Percentiles rank a stretch among this genome's conserved stretches.
Evolutionary conservation across 1,284 basidiomycete species (phyloP).

Genomic region (Lentinula novae-zelandiae): DNA sequence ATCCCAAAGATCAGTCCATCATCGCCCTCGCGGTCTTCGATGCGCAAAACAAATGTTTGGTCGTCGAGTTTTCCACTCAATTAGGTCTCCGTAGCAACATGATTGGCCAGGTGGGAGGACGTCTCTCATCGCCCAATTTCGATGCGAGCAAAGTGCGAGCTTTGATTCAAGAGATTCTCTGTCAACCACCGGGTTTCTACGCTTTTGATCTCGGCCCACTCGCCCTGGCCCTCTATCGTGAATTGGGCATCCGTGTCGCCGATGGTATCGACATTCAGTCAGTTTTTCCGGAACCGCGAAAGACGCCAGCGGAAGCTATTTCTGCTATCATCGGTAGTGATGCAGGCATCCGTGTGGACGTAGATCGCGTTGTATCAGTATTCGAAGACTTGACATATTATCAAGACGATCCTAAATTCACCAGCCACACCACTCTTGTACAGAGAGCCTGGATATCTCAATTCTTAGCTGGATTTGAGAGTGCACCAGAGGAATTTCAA

Average conservation of each 20-base stretch:
- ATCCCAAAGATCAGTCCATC: constrained; percentile 7
- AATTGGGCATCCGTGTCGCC: constrained; percentile 32
- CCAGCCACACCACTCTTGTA: constrained; percentile 31
- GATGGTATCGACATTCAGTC: constrained; percentile 59
- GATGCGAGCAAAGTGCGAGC: not conserved
- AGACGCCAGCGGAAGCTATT: constrained; percentile 39
- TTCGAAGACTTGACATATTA: constrained; percentile 39
- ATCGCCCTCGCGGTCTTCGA: not conserved
- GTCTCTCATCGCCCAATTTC: too few relatives aligned
- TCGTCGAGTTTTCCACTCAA: not conserved
- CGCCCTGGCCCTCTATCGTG: constrained; percentile 34
- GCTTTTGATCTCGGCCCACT: constrained; percentile 41
- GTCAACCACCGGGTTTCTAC: constrained; percentile 25
- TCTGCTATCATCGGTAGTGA: constrained; percentile 35
- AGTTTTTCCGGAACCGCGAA: constrained; percentile 31
- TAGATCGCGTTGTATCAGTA: constrained; percentile 36
- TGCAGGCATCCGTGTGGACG: constrained; percentile 25
- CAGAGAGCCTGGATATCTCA: constrained; percentile 55
- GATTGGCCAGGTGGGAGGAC: too few relatives aligned
- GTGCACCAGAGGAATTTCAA: constrained; percentile 31
- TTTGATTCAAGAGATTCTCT: constrained; percentile 21
- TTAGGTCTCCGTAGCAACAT: not conserved
- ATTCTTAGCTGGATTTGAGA: constrained; percentile 33
- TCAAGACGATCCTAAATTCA: constrained; percentile 17
- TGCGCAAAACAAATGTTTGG: not conserved